Percentiles rank a stretch among this genome's conserved stretches.
These are phyloP conservation scores for Russula olivacea DNA, from an alignment of 768 basidiomycete species.

Conservation along the genomic window DNA sequence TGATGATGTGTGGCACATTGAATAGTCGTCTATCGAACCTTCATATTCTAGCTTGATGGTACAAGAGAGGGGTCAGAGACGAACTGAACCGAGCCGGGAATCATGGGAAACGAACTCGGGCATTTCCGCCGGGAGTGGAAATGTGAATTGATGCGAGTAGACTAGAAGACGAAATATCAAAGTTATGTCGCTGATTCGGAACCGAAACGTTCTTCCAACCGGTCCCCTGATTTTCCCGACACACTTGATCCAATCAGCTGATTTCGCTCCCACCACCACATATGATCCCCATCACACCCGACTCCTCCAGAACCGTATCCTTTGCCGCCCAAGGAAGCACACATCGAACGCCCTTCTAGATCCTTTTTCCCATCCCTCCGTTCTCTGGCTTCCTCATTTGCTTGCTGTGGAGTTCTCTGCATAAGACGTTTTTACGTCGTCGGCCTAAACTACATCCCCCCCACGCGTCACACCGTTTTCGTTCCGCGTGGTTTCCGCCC, in stretches of 20 bases:
- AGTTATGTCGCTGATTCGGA: constrained; percentile 6
- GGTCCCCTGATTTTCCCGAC: background rate
- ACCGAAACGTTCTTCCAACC: constrained; percentile 1
- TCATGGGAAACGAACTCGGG: background rate
- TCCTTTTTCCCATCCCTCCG: background rate
- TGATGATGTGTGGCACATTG: background rate
- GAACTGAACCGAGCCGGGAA: background rate
- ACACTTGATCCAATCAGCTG: constrained; percentile 17
- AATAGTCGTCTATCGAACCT: constrained; percentile 1
- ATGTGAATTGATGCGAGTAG: too few species aligned
- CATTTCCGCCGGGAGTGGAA: background rate
- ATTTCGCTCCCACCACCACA: background rate
- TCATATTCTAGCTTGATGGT: background rate
- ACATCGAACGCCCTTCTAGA: background rate
- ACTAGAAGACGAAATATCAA: background rate
- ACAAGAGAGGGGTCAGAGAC: too few species aligned
- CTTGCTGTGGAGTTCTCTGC: background rate
- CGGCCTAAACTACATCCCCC: background rate
- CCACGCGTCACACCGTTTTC: background rate
- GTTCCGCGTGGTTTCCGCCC: background rate
- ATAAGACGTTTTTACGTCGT: background rate
- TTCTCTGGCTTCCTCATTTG: constrained; percentile 1
- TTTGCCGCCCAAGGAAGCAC: constrained; percentile 6
- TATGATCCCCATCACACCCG: background rate
- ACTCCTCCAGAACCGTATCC: background rate